Evolutionary conservation across 345 rosid genomes (phyloP), one percentile per base, ranked within the genome.

Genomic region (Odontarrhena argentea): DNA sequence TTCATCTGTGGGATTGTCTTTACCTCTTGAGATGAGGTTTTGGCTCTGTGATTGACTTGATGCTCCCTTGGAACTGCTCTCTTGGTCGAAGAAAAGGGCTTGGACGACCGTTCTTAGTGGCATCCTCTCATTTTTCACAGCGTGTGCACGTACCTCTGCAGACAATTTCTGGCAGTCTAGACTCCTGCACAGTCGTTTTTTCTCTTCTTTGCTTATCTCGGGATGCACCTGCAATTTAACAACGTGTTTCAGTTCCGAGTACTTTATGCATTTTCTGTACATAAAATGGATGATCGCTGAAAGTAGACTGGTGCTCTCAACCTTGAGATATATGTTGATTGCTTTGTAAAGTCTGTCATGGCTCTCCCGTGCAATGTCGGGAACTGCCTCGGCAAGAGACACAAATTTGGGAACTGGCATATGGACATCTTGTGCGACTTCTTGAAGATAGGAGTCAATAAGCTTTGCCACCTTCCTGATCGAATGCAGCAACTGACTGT

Each of bases 121-220:
- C 26, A 95, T 81, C 63, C 96, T 80, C 78, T 91, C 99, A 37
- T 95, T 95, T 78, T 91, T 95, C 40, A 89, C 92, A 0, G 98
- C 99, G 12, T 89, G 99, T 1, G 96, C 81, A 0, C 99, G 91
- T 24, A 91, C 84, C 59, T 87, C 93, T 15, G 84, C 79, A 8
- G 99, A 87, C 68, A 95, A 78, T 71, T 91, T 95, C 76, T 87
- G 97, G 82, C 99, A 91, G 84, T 95, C 94, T 3, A 95, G 84
- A 53, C 78, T 78, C 63, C 87, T 80, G 82, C 97, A 91, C 1
- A 91, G 86, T 18, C 79, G 74, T 60, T 91, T 95, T 77, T 79
- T 95, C 24, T 95, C 98, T 32, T 80, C 82, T 72, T 95, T 95
- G 79, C 85, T 82, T 75, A 89, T 68, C 32, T 84, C 92, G 37